Evolutionary conservation across 2,329 filamentous ascomycete genomes (phyloP).

Genomic region (Paraphaeosphaeria sporulosa): DNA sequence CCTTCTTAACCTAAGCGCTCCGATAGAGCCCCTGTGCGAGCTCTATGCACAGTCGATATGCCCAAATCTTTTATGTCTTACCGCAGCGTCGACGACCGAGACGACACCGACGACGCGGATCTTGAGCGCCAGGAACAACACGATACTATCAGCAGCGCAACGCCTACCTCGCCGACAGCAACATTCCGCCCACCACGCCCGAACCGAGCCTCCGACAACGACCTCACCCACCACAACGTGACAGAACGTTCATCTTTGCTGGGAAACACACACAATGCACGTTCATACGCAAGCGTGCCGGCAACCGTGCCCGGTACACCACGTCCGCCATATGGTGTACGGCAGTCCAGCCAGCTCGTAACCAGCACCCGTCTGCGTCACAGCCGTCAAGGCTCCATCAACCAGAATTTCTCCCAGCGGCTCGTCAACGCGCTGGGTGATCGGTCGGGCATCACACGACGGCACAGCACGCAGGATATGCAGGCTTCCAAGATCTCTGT

Average conservation of each 20-base stretch:
- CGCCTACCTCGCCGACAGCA: constrained; percentile 43
- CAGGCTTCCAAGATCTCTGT: constrained; percentile 71
- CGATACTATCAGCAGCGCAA: constrained; percentile 44
- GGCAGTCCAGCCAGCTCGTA: constrained; percentile 47
- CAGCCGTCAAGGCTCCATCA: constrained; percentile 45
- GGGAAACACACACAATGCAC: constrained; percentile 39
- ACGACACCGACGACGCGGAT: constrained; percentile 32
- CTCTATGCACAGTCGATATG: constrained; percentile 32
- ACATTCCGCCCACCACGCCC: constrained; percentile 38
- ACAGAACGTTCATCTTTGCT: constrained; percentile 60
- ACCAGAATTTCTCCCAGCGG: constrained; percentile 51
- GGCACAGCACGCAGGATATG: constrained; percentile 66
- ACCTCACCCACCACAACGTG: constrained; percentile 44
- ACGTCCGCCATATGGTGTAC: constrained; percentile 44
- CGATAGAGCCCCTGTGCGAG: background rate
- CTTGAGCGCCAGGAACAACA: constrained; percentile 36
- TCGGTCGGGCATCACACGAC: constrained; percentile 59
- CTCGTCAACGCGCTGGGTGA: constrained; percentile 66
- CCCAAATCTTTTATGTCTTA: constrained; percentile 46
- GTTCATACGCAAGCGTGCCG: constrained; percentile 55
- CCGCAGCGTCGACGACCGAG: constrained; percentile 39
- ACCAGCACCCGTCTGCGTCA: constrained; percentile 41
- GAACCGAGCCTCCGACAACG: constrained; percentile 44
- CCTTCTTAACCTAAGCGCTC: constrained; percentile 20
- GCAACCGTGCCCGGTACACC: constrained; percentile 52